Evolutionary conservation across 176 grass and related monocot species (phyloP).

Genomic region (Carex kokanica): DNA sequence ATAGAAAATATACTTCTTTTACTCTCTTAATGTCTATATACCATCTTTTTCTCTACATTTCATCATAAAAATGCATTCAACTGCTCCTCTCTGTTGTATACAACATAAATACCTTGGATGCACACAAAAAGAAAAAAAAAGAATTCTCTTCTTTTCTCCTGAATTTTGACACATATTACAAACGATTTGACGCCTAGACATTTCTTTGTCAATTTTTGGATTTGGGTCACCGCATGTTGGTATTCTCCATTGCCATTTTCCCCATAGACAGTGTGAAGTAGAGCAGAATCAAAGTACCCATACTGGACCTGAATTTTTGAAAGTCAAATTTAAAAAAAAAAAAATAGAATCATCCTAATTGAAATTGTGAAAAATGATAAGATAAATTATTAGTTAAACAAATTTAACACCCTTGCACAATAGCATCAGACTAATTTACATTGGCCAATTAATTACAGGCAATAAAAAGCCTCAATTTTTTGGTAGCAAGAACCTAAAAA

Average conservation of each 20-base stretch:
- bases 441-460: not conserved
- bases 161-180: not conserved
- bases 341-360: not conserved
- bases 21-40: not conserved
- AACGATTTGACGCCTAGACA: not conserved
- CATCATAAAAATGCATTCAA: constrained; percentile 2
- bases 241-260: constrained; percentile 22
- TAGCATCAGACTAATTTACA: not conserved
- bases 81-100: not conserved
- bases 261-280: constrained; percentile 85
- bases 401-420: not conserved
- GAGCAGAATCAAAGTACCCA: constrained; percentile 74
- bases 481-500: not conserved
- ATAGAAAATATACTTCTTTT: not conserved
- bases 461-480: not conserved
- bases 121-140: not conserved
- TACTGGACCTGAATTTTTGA: constrained; percentile 55
- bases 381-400: not conserved
- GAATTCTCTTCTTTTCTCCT: too few species aligned
- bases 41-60: constrained; percentile 19
- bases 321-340: not conserved
- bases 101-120: not conserved
- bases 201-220: not conserved
- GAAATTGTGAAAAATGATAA: not conserved
- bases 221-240: constrained; percentile 34